These are phyloP conservation scores for Candida odintsovae DNA, from an alignment of 805 yeast species.

Conservation along the genomic window DNA sequence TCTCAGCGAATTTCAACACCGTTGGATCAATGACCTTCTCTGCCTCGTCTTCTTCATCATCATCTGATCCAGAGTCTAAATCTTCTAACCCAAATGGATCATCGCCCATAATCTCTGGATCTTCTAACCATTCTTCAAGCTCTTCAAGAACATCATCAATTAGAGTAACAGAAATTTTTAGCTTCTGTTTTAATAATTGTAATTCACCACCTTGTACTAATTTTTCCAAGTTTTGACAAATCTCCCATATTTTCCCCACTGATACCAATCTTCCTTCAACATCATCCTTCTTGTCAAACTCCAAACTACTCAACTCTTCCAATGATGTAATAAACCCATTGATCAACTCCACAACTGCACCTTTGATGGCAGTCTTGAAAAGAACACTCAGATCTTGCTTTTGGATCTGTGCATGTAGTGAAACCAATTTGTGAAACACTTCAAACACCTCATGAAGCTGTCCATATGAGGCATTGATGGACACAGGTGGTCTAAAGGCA, in stretches of 20 bases:
- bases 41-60: conserved; percentile 24
- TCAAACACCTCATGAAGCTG: conserved; percentile 43
- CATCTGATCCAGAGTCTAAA: conserved; percentile 25
- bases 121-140: conserved; percentile 61
- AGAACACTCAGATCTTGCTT: conserved; percentile 27
- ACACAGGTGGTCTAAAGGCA: conserved; percentile 56
- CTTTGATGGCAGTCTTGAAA: conserved; percentile 22
- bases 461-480: conserved; percentile 40
- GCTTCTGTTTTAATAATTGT: conserved; percentile 43
- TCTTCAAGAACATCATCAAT: conserved; percentile 63
- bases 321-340: conserved; percentile 15
- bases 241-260: conserved; percentile 69
- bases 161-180: conserved; percentile 39
- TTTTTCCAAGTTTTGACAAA: conserved; percentile 44
- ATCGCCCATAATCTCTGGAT: conserved; percentile 42
- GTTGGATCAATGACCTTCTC: conserved; percentile 27
- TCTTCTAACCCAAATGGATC: conserved; percentile 48
- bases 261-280: conserved; percentile 43
- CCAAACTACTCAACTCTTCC: conserved; percentile 19
- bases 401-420: conserved; percentile 37
- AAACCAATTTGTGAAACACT: conserved; percentile 37
- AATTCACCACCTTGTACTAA: conserved; percentile 44
- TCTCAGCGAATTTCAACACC: conserved; percentile 35
- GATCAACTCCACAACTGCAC: conserved; percentile 12
- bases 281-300: conserved; percentile 14